Evolutionary conservation across 31 red algal genomes (phyloP).

Genomic region (Endocladia muricata): DNA sequence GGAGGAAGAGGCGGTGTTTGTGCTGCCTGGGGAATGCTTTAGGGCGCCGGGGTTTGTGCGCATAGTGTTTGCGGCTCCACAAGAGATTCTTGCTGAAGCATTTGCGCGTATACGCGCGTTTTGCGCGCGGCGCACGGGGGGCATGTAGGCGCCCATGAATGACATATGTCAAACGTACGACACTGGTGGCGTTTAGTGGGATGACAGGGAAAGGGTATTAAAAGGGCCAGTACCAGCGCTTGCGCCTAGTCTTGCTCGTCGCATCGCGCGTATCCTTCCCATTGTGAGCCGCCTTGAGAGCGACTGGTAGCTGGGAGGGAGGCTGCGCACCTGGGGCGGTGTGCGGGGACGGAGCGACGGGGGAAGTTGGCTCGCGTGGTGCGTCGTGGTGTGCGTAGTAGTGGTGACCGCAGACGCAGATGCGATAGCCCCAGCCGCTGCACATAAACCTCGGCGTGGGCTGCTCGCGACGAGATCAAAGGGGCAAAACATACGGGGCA

Average conservation of each 20-base stretch:
- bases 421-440: constrained; percentile 50
- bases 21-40: constrained; percentile 94
- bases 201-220: neutral
- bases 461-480: neutral
- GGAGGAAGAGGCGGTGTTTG: constrained; percentile 85
- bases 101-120: constrained; percentile 73
- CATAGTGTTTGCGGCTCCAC: constrained; percentile 83
- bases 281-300: neutral
- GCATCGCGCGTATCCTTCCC: neutral
- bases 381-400: constrained; percentile 55
- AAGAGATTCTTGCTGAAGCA: constrained; percentile 66
- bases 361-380: neutral
- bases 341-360: neutral
- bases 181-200: neutral
- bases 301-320: neutral
- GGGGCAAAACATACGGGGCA: neutral
- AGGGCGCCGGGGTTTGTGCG: constrained; percentile 71
- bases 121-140: constrained; percentile 50
- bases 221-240: constrained; percentile 35
- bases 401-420: constrained; percentile 69
- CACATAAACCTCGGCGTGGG: constrained; percentile 56
- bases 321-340: neutral
- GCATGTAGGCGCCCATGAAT: neutral
- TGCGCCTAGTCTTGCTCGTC: no score
- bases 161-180: neutral